phyloP scores from a whole-genome alignment of 2,329 filamentous ascomycete species.

The Parastagonospora nodorum region DNA sequence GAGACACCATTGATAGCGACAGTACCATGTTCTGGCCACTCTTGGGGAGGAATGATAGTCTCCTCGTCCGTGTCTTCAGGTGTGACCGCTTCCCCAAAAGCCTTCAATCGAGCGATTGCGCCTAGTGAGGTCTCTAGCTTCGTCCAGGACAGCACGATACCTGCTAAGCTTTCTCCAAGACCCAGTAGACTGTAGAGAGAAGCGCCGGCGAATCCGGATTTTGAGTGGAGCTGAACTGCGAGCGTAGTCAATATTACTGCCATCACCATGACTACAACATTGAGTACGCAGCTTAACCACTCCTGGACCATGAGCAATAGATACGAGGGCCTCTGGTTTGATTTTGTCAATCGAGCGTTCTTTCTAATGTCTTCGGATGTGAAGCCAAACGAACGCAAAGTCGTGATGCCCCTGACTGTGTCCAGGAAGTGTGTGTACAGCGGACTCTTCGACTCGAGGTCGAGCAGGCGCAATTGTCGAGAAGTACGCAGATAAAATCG shows the following conservation, averaged over 20 bases:
- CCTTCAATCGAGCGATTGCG: conserved; percentile 21
- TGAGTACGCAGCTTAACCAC: conserved; percentile 47
- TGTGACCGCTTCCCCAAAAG: conserved; percentile 13
- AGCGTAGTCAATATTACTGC: conserved; percentile 41
- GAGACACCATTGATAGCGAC: conserved; percentile 45
- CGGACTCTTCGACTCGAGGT: conserved; percentile 55
- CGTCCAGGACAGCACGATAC: conserved; percentile 17
- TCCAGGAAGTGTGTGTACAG: conserved; percentile 58
- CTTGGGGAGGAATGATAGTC: conserved; percentile 12
- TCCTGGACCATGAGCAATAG: conserved; percentile 48
- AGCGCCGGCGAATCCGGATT: conserved; percentile 26
- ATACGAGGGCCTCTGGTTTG: conserved; percentile 48
- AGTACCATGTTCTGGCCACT: conserved; percentile 36
- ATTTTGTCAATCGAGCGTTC: conserved; percentile 38
- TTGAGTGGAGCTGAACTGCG: conserved; percentile 8
- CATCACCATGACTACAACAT: conserved; percentile 39
- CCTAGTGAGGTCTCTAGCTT: conserved; percentile 25
- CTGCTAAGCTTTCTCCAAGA: conserved; percentile 10
- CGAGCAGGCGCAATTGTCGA: conserved; percentile 54
- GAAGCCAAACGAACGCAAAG: conserved; percentile 53
- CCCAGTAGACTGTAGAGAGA: conserved; percentile 18
- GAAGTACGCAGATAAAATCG: conserved; percentile 52
- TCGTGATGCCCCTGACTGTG: conserved; percentile 51
- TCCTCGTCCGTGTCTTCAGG: conserved; percentile 20
- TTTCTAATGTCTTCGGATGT: conserved; percentile 8